phyloP scores from a whole-genome alignment of 2,329 filamentous ascomycete species.

The Penicillium sp. region DNA sequence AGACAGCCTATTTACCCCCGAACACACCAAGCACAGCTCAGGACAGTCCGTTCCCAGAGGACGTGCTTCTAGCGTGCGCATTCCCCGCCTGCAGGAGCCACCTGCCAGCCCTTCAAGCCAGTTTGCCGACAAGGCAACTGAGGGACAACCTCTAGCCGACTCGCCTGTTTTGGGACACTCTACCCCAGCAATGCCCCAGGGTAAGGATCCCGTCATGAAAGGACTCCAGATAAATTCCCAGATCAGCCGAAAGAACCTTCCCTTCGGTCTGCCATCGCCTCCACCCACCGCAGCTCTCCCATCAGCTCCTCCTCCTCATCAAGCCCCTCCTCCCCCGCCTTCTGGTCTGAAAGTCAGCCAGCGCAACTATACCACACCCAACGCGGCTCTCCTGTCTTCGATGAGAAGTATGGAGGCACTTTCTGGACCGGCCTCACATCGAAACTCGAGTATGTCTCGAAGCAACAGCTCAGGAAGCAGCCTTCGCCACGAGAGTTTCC shows the following conservation, averaged over 20 bases:
- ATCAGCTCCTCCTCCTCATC: conserved; percentile 21
- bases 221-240: conserved; percentile 15
- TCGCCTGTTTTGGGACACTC: conserved; percentile 22
- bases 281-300: conserved; percentile 28
- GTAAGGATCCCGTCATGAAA: conserved; percentile 11
- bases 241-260: conserved; percentile 16
- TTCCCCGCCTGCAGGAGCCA: conserved; percentile 15
- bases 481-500: conserved; percentile 20
- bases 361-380: conserved; percentile 21
- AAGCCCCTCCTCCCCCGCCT: conserved; percentile 13
- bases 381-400: not conserved
- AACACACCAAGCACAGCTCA: conserved; percentile 17
- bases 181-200: conserved; percentile 3
- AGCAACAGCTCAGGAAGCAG: conserved; percentile 27
- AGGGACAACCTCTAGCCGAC: conserved; percentile 19
- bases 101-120: conserved; percentile 10
- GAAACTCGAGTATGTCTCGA: conserved; percentile 19
- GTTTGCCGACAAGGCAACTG: not conserved
- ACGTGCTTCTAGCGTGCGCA: conserved; percentile 18
- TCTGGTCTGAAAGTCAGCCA: conserved; percentile 8
- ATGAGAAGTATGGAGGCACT: conserved; percentile 11
- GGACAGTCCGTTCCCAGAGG: conserved; percentile 11
- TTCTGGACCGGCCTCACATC: conserved; percentile 11
- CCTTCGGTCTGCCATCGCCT: conserved; percentile 26
- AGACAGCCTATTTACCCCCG: conserved; percentile 4